Evolutionary conservation across 768 basidiomycete genomes (phyloP).

Genomic region (Mycena crocata): DNA sequence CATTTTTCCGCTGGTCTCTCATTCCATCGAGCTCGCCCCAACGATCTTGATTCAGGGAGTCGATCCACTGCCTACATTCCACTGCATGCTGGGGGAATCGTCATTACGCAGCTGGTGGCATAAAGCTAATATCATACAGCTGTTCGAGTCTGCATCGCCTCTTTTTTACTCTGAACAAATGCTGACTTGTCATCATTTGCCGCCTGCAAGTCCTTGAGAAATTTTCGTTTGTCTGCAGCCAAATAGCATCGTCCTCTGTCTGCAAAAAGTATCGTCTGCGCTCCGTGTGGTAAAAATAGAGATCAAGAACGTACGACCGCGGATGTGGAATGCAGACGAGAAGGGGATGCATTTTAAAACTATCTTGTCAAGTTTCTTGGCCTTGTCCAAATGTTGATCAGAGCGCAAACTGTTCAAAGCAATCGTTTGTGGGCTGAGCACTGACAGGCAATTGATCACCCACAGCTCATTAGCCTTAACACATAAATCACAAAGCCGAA

Average conservation of each 20-base stretch:
- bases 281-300: not conserved
- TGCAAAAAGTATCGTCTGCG: not conserved
- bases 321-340: constrained; percentile 31
- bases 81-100: constrained; percentile 11
- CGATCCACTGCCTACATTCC: constrained; percentile 26
- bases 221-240: constrained; percentile 29
- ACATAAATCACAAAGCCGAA: constrained; percentile 42
- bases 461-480: constrained; percentile 32
- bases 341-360: constrained; percentile 38
- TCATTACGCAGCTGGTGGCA: constrained; percentile 20
- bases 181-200: constrained; percentile 16
- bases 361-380: constrained; percentile 28
- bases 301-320: not conserved
- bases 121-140: constrained; percentile 1
- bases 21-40: constrained; percentile 23
- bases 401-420: constrained; percentile 22
- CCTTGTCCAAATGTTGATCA: constrained; percentile 27
- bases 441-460: not conserved
- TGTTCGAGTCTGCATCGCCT: constrained; percentile 22
- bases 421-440: not conserved
- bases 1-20: constrained; percentile 20
- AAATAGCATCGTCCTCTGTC: constrained; percentile 32
- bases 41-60: constrained; percentile 20
- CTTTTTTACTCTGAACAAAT: constrained; percentile 32
- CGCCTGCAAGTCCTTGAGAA: constrained; percentile 32